Conservation (phyloP, 108 stramenopile species). For the Discostella stelligeroides region DNA sequence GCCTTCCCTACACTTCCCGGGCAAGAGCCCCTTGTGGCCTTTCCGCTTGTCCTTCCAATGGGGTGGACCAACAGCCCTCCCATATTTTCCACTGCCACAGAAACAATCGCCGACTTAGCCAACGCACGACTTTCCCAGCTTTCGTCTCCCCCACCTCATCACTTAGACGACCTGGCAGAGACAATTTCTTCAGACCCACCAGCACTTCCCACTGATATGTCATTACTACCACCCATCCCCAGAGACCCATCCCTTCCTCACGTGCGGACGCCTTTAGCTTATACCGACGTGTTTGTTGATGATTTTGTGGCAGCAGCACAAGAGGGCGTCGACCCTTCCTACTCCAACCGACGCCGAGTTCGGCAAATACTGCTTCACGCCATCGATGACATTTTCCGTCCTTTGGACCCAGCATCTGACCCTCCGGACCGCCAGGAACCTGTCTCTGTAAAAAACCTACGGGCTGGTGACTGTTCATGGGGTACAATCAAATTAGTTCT, state of each 20-base stretch:
- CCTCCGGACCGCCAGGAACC: conserved; percentile 24
- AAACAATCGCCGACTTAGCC: conserved; percentile 8
- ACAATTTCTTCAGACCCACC: not conserved
- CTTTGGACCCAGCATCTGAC: conserved; percentile 18
- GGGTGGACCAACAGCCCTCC: conserved; percentile 15
- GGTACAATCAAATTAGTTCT: conserved; percentile 15
- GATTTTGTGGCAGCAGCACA: not conserved
- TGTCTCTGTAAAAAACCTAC: conserved; percentile 41
- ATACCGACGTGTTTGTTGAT: conserved; percentile 25
- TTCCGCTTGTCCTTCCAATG: conserved; percentile 1
- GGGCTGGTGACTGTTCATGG: conserved; percentile 28
- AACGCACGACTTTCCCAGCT: not conserved
- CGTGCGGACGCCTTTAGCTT: not conserved
- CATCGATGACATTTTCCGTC: conserved; percentile 39
- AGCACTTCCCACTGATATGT: not conserved
- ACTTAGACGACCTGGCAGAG: not conserved
- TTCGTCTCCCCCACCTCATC: not conserved
- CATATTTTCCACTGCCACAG: conserved; percentile 5
- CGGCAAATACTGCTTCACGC: not conserved
- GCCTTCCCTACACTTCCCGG: conserved; percentile 2
- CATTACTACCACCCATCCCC: not conserved
- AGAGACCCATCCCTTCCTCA: conserved; percentile 1
- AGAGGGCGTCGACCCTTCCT: not conserved
- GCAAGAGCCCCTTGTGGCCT: conserved; percentile 12
- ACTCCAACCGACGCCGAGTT: not conserved